Evolutionary conservation across 495 filamentous ascomycete species (phyloP).

Genomic region (Hamigera avellanea): DNA sequence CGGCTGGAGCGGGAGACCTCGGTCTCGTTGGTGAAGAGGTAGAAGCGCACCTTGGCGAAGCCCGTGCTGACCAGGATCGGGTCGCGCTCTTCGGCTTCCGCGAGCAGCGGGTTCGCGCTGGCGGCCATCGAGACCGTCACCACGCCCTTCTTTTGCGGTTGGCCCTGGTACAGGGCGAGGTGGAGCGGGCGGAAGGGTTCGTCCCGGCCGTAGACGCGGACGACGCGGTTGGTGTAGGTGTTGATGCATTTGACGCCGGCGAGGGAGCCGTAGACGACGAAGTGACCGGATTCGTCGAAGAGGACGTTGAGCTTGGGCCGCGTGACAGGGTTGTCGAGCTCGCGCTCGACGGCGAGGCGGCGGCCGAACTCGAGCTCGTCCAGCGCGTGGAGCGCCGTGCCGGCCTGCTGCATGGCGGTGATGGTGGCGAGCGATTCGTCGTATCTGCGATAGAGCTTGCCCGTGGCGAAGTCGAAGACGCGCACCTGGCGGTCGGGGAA

Average conservation of each 20-base stretch:
- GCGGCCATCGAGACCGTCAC: slow-evolving; percentile 98
- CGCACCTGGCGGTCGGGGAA: slow-evolving; percentile 88
- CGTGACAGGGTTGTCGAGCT: slow-evolving; percentile 60
- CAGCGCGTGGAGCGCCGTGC: slow-evolving; percentile 64
- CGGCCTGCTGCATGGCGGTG: slow-evolving; percentile 88
- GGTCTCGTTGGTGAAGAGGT: slow-evolving; percentile 91
- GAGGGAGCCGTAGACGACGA: slow-evolving; percentile 88
- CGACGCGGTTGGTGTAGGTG: slow-evolving; percentile 79
- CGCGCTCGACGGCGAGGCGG: slow-evolving; percentile 75
- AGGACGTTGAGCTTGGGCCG: slow-evolving; percentile 69
- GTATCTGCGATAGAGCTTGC: slow-evolving; percentile 81
- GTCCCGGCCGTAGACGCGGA: slow-evolving; percentile 79
- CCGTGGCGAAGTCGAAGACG: slow-evolving; percentile 83
- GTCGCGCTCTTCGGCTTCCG: slow-evolving; percentile 85
- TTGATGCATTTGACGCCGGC: slow-evolving; percentile 90
- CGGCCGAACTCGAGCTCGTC: slow-evolving; percentile 89
- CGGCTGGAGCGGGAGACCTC: slow-evolving; percentile 74
- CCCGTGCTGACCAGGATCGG: slow-evolving; percentile 80
- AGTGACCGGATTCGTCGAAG: slow-evolving; percentile 94
- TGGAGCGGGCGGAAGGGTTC: slow-evolving; percentile 76
- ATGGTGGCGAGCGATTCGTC: slow-evolving; percentile 83
- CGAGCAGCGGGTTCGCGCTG: slow-evolving; percentile 80
- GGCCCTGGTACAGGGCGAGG: slow-evolving; percentile 87
- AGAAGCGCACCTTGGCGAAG: slow-evolving; percentile 85
- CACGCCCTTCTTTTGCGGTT: slow-evolving; percentile 80